phyloP scores from a whole-genome alignment of 1,284 basidiomycete species.

The Trametes polyzona region DNA sequence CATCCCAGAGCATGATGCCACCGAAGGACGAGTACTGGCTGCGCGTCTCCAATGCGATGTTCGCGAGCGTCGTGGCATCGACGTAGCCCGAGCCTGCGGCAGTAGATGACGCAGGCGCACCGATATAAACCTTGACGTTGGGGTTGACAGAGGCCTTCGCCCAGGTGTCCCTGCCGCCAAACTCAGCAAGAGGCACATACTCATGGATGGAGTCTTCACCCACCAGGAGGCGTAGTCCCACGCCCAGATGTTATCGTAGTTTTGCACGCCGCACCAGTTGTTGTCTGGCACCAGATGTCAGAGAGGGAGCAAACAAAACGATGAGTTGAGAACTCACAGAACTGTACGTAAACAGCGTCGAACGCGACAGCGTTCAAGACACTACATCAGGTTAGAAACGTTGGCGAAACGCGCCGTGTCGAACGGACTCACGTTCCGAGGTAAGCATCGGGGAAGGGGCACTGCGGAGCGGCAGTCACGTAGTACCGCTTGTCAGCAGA shows the following conservation, averaged over 20 bases:
- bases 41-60: slow-evolving; percentile 47
- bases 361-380: slow-evolving; percentile 57
- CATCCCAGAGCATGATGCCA: slow-evolving; percentile 64
- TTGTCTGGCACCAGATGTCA: slow-evolving; percentile 44
- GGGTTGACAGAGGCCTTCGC: slow-evolving; percentile 62
- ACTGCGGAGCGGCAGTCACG: slow-evolving; percentile 66
- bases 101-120: slow-evolving; percentile 54
- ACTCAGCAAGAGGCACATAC: neutral
- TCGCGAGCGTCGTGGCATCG: slow-evolving; percentile 46
- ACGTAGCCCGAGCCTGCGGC: slow-evolving; percentile 59
- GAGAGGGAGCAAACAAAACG: neutral
- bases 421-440: slow-evolving; percentile 42
- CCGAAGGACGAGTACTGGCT: slow-evolving; percentile 63
- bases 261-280: slow-evolving; percentile 57
- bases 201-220: neutral
- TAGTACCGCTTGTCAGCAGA: slow-evolving; percentile 62
- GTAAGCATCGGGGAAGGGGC: slow-evolving; percentile 63
- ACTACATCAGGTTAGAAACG: slow-evolving; percentile 16
- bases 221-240: slow-evolving; percentile 59
- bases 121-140: slow-evolving; percentile 64
- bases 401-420: neutral
- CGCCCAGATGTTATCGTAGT: slow-evolving; percentile 45
- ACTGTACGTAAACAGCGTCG: slow-evolving; percentile 67
- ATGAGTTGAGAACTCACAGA: slow-evolving; percentile 39
- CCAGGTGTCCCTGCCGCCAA: slow-evolving; percentile 57